These are phyloP conservation scores for Pterulicium gracile DNA, from an alignment of 1,284 basidiomycete genomes.

Conservation along the genomic window DNA sequence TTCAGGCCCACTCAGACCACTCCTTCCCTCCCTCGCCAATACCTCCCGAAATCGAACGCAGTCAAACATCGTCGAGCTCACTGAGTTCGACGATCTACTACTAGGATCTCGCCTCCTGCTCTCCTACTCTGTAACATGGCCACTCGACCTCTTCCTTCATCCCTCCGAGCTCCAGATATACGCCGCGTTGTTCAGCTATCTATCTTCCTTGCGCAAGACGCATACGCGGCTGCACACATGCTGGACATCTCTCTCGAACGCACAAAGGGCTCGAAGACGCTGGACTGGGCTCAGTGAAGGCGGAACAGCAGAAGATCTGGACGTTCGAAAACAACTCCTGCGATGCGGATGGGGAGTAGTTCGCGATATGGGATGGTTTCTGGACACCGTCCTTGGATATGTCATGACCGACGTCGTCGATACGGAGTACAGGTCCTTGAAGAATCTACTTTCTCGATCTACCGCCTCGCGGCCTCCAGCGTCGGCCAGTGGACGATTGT, in stretches of 20 bases:
- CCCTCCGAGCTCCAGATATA: conserved; percentile 67
- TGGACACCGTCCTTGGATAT: conserved; percentile 74
- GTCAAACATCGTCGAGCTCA: conserved; percentile 18
- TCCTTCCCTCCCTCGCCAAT: conserved; percentile 55
- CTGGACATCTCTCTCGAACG: conserved; percentile 76
- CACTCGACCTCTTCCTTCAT: conserved; percentile 82
- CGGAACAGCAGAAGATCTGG: conserved; percentile 61
- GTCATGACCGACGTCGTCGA: conserved; percentile 88
- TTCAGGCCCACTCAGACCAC: conserved; percentile 65
- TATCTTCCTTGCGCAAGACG: conserved; percentile 74
- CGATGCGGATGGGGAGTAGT: conserved; percentile 80
- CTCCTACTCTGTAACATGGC: conserved; percentile 69
- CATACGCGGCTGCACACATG: conserved; percentile 70
- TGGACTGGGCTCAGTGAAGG: conserved; percentile 86
- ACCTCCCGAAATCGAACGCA: conserved; percentile 22
- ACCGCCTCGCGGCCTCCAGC: too few species aligned
- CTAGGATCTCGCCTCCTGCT: conserved; percentile 70
- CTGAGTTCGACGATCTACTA: conserved; percentile 62
- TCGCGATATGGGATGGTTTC: conserved; percentile 83
- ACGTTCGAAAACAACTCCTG: conserved; percentile 50
- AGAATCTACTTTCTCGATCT: conserved; percentile 32
- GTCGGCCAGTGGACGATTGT: conserved; percentile 7
- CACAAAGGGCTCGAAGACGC: conserved; percentile 68
- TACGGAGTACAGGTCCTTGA: conserved; percentile 66
- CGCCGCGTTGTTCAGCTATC: conserved; percentile 69